These are phyloP conservation scores for Sphagnurus paluster DNA, from an alignment of 1,284 basidiomycete genomes.

Conservation along the genomic window DNA sequence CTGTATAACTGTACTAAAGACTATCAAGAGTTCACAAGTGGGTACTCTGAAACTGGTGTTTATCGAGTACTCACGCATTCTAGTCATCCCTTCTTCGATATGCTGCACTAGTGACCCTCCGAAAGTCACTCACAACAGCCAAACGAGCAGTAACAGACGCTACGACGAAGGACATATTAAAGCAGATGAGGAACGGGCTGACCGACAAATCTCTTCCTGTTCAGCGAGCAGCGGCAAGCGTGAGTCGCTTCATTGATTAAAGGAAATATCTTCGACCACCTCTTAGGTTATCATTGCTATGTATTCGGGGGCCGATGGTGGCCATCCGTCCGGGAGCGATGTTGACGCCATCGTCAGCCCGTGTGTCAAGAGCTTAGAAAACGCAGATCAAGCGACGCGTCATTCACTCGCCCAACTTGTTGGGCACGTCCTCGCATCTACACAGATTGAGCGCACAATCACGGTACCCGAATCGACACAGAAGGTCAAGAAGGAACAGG, in stretches of 20 bases:
- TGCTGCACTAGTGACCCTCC: conserved; percentile 77
- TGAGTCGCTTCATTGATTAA: conserved; percentile 33
- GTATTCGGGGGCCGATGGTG: conserved; percentile 58
- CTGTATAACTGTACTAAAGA: conserved; percentile 61
- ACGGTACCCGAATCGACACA: conserved; percentile 49
- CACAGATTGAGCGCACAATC: conserved; percentile 73
- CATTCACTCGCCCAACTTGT: conserved; percentile 77
- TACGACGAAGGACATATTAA: conserved; percentile 80
- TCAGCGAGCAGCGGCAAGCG: conserved; percentile 83
- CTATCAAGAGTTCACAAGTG: conserved; percentile 72
- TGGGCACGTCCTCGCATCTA: conserved; percentile 83
- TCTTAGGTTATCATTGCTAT: conserved; percentile 64
- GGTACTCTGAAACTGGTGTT: conserved; percentile 21
- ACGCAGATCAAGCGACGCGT: conserved; percentile 83
- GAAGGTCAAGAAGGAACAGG: conserved; percentile 67
- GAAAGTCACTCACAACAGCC: conserved; percentile 76
- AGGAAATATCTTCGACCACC: neutral
- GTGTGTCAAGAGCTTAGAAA: conserved; percentile 78
- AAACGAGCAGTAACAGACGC: conserved; percentile 84
- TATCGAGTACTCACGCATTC: conserved; percentile 2
- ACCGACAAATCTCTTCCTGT: conserved; percentile 86
- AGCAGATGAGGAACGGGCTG: conserved; percentile 76
- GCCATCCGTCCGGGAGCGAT: conserved; percentile 59
- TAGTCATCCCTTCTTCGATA: conserved; percentile 82
- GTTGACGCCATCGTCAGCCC: conserved; percentile 73